Conservation (phyloP, 768 basidiomycete genomes). For the Auricularia auricula-judae region DNA sequence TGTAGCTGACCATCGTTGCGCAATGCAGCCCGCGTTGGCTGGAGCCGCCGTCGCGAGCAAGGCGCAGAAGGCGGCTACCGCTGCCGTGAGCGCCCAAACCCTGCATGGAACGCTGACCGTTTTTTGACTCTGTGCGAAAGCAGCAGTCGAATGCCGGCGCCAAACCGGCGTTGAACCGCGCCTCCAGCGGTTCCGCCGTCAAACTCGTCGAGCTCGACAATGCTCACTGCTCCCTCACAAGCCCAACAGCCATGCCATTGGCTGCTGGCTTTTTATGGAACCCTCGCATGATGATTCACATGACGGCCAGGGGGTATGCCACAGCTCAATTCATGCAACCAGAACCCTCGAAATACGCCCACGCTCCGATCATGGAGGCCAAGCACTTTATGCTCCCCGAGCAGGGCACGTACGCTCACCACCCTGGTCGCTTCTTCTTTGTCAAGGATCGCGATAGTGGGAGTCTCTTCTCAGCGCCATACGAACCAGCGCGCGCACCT, state of each 20-base stretch:
- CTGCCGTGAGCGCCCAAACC: neutral
- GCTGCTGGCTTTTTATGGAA: neutral
- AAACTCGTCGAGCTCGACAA: conserved; percentile 2
- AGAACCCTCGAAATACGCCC: neutral
- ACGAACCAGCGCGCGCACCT: neutral
- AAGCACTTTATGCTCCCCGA: conserved; percentile 1
- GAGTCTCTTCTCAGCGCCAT: neutral
- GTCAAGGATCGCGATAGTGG: neutral
- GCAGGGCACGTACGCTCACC: conserved; percentile 1
- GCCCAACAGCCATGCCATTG: neutral
- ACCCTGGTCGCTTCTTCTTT: neutral
- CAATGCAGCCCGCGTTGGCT: neutral
- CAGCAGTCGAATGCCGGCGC: neutral
- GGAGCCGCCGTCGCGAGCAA: neutral
- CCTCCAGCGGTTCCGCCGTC: neutral
- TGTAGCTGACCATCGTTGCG: neutral
- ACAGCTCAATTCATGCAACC: conserved; percentile 1
- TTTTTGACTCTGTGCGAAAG: neutral
- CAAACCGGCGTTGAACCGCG: neutral
- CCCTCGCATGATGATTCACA: conserved; percentile 1
- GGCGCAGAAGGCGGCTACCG: neutral
- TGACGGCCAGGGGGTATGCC: neutral
- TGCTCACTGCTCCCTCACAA: conserved; percentile 1
- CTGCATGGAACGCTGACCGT: neutral
- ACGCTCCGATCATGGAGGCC: neutral